Evolutionary conservation across 805 yeast species (phyloP).

Genomic region (Candida taoyuanica): DNA sequence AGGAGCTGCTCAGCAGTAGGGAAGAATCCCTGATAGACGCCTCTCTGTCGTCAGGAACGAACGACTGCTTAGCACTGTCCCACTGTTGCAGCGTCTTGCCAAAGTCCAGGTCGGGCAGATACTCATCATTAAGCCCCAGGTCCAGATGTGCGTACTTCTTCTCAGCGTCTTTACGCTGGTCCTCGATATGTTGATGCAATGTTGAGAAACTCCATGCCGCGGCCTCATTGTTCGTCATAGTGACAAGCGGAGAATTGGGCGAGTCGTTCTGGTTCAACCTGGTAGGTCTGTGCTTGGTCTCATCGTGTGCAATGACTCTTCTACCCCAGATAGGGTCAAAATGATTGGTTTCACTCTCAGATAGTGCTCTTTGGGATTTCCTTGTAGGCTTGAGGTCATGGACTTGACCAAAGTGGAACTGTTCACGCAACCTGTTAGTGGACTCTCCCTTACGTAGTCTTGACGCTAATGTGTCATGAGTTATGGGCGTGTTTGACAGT

Average conservation of each 20-base stretch:
- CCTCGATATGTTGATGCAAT: conserved; percentile 3
- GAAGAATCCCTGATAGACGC: conserved; percentile 7
- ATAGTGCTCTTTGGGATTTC: conserved; percentile 49
- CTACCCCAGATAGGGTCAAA: conserved; percentile 53
- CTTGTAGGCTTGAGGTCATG: conserved; percentile 15
- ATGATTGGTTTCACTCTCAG: conserved; percentile 60
- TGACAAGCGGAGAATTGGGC: not conserved
- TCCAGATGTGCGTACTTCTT: conserved; percentile 5
- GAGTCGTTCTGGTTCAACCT: conserved; percentile 7
- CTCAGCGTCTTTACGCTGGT: conserved; percentile 1
- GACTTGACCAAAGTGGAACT: conserved; percentile 1
- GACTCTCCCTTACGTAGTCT: conserved; percentile 8
- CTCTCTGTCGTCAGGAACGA: not conserved
- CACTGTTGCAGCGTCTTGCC: conserved; percentile 44
- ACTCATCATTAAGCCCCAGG: conserved; percentile 66
- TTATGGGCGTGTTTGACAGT: conserved; percentile 1
- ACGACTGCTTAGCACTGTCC: conserved; percentile 27
- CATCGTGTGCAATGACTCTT: conserved; percentile 41
- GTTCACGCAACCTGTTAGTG: conserved; percentile 1
- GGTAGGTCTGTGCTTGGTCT: conserved; percentile 45
- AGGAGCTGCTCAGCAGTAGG: conserved; percentile 3
- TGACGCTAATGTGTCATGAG: conserved; percentile 3
- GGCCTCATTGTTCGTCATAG: conserved; percentile 1
- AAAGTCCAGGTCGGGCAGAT: conserved; percentile 67
- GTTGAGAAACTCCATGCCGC: conserved; percentile 5